These are phyloP conservation scores for Smittium mucronatum DNA, from an alignment of 371 early-diverging fungal genomes.

Conservation along the genomic window DNA sequence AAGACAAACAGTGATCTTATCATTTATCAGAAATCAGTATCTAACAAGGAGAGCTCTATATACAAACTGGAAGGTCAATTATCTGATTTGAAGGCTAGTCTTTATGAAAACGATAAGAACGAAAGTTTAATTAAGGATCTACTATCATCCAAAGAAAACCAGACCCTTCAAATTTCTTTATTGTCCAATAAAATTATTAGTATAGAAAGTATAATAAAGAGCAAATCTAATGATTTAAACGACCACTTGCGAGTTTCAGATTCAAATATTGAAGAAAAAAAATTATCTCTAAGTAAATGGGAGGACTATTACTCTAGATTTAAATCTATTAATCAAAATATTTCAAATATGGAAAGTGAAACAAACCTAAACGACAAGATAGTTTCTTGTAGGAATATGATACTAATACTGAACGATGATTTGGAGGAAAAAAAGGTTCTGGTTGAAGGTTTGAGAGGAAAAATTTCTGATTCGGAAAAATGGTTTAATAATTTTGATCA, in stretches of 20 bases:
- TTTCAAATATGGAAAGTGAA: background rate
- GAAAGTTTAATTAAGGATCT: background rate
- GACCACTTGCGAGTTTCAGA: background rate
- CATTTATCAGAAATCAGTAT: background rate
- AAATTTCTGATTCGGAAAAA: conserved; percentile 5
- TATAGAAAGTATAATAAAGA: background rate
- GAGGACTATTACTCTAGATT: conserved; percentile 1
- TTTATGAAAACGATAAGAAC: background rate
- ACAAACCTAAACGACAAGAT: background rate
- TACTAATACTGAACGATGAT: background rate
- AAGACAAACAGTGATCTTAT: background rate
- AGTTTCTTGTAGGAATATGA: conserved; percentile 3
- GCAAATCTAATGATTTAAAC: background rate
- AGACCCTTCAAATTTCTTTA: background rate
- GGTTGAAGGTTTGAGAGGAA: background rate
- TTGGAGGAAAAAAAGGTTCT: background rate
- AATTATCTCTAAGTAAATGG: no score
- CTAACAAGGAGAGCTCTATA: background rate
- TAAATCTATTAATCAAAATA: background rate
- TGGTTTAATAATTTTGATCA: conserved; percentile 8
- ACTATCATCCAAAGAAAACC: no score
- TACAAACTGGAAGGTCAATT: conserved; percentile 3
- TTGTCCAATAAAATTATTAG: background rate
- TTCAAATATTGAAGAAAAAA: background rate
- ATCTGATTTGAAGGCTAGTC: background rate